These are phyloP conservation scores for Alternaria brassicicola DNA, from an alignment of 2,329 filamentous ascomycete species.

Conservation along the genomic window DNA sequence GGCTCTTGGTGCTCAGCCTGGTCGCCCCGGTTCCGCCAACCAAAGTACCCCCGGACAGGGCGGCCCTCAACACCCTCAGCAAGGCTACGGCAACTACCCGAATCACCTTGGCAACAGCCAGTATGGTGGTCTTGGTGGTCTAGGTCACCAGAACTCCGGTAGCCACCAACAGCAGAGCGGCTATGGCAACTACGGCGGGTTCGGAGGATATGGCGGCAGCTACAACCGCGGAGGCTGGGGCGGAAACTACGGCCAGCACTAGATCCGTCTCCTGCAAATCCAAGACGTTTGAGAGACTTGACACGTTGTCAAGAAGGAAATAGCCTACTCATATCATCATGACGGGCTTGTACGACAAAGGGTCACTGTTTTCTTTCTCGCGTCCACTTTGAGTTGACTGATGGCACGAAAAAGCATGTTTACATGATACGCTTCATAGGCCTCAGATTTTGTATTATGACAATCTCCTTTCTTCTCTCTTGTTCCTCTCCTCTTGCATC, in stretches of 20 bases:
- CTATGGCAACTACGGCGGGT: slow-evolving; percentile 53
- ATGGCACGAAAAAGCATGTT: slow-evolving; percentile 35
- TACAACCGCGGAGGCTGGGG: slow-evolving; percentile 57
- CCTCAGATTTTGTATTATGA: slow-evolving; percentile 45
- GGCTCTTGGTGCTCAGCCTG: slow-evolving; percentile 62
- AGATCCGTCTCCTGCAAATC: slow-evolving; percentile 14
- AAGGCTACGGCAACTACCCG: slow-evolving; percentile 63
- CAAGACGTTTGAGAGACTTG: slow-evolving; percentile 9
- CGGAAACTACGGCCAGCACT: slow-evolving; percentile 54
- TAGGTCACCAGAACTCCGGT: slow-evolving; percentile 56
- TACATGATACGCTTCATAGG: slow-evolving; percentile 32
- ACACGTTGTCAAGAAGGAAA: slow-evolving; percentile 17
- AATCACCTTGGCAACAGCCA: slow-evolving; percentile 56
- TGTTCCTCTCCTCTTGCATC: slow-evolving; percentile 39
- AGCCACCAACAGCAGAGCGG: slow-evolving; percentile 52
- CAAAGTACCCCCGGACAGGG: slow-evolving; percentile 63
- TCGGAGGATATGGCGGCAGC: slow-evolving; percentile 50
- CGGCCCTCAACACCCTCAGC: slow-evolving; percentile 62
- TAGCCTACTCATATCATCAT: slow-evolving; percentile 32
- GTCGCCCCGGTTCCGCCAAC: slow-evolving; percentile 67
- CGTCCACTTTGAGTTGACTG: slow-evolving; percentile 29
- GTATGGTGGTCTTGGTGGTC: slow-evolving; percentile 61
- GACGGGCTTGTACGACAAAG: slow-evolving; percentile 31
- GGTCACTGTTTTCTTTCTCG: slow-evolving; percentile 26
- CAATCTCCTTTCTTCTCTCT: slow-evolving; percentile 33